Base-by-base conservation (phyloP, 2,329 filamentous ascomycete genomes). In the Aspergillus pseudoviridinutans region DNA sequence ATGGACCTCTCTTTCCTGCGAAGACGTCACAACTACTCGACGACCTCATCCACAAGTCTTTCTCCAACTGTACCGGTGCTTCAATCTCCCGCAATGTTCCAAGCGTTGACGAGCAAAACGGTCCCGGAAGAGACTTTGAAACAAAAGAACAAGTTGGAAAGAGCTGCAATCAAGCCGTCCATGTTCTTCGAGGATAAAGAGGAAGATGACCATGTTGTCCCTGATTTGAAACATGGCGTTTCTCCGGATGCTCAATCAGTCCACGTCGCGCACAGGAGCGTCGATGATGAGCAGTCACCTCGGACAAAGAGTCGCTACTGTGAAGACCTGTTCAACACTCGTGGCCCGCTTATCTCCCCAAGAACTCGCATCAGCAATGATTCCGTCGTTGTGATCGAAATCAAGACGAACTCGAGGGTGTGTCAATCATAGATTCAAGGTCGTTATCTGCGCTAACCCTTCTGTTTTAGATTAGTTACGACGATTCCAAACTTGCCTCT, bases 401-500 rank as follows among this genome's bases (percentile, higher is more conserved):
- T 90, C 32, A 84, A 81, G 67, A 85, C 85, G 4, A 89, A 87
- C 62, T 82, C 84, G 42, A 83, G 84, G 64, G 86, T 88, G 74
- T 53, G 38, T 28, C 8, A 27, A 27, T 28, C 17, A 29, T 25
- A 27, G 28, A 2, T 27, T 38, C 1, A n/a, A 12, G 49, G 22
- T 42, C 27, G 29, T 49, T 56, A 49, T 51, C 20, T 10, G 17
- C 8, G 52, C 61, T 72, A 57, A 74, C 55, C 24, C 25, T 22
- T 27, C 10, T 8, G 20, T 22, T 44, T 12, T 58, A 72, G 67
- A 63, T 92, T 86, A 84, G 92, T 66, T 83, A 87, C 63, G 88
- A 93, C 68, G 87, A 92, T 66, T 88, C 86, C 67, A 85, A 83
- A 8, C 84, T 94, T 62, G 85, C 92, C 51, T 89, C 86, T 10